Percentiles rank a stretch among this genome's conserved stretches.
phyloP scores from a whole-genome alignment of 2,329 filamentous ascomycete genomes.

The Cladosporium colombiae region DNA sequence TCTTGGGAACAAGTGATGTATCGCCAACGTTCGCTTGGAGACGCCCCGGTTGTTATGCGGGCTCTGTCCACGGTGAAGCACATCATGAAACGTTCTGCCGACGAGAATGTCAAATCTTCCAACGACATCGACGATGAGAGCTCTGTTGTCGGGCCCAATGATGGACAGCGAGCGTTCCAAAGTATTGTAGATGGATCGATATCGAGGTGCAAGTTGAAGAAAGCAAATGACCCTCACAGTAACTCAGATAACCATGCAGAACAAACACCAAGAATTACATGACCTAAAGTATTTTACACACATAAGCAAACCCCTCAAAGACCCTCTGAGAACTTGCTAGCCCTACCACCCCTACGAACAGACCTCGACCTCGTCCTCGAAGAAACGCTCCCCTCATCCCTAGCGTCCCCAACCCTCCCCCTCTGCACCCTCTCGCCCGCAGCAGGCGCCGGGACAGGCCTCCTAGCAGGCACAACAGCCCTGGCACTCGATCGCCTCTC shows the following conservation, averaged over 20 bases:
- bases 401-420: background rate
- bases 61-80: background rate
- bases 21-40: no score
- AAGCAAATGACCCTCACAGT: background rate
- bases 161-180: no score
- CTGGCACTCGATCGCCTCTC: background rate
- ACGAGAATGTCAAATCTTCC: background rate
- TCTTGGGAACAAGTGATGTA: no score
- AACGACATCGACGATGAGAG: no score
- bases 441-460: background rate
- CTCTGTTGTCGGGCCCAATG: no score
- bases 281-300: background rate
- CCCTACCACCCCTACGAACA: background rate
- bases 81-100: background rate
- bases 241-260: background rate
- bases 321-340: background rate
- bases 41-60: background rate
- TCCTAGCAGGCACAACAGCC: background rate
- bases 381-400: background rate
- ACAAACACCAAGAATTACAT: background rate
- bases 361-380: slow-evolving; percentile 13
- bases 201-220: no score
- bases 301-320: background rate
- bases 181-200: no score
- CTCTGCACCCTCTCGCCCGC: slow-evolving; percentile 2